phyloP scores from a whole-genome alignment of 495 filamentous ascomycete species.

The Margaritispora aquatica region DNA sequence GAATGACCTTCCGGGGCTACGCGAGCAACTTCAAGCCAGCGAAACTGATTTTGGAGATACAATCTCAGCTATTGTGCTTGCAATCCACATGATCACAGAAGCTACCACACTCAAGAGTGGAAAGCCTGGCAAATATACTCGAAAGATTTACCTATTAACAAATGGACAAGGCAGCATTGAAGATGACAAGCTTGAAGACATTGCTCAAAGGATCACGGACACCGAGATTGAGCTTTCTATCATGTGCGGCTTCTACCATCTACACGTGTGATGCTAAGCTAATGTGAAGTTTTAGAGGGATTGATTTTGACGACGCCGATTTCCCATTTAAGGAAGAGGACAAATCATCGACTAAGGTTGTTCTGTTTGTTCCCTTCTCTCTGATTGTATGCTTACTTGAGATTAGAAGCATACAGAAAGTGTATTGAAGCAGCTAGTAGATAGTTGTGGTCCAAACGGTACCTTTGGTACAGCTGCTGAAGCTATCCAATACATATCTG shows the following conservation, averaged over 20 bases:
- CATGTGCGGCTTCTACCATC: conserved; percentile 49
- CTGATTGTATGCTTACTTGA: conserved; percentile 7
- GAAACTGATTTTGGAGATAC: conserved; percentile 70
- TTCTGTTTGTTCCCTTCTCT: background rate
- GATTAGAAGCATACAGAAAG: conserved; percentile 58
- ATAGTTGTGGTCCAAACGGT: conserved; percentile 51
- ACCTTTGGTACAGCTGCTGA: conserved; percentile 77
- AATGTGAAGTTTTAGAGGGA: conserved; percentile 52
- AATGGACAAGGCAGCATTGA: conserved; percentile 70
- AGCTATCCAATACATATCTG: conserved; percentile 68
- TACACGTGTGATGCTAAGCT: background rate
- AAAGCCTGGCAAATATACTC: conserved; percentile 83
- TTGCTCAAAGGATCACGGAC: conserved; percentile 63
- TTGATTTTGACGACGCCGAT: conserved; percentile 91
- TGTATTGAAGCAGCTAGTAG: conserved; percentile 53
- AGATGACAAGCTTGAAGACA: conserved; percentile 55
- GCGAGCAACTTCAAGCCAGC: conserved; percentile 55
- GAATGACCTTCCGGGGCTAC: conserved; percentile 58
- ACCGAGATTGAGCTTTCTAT: conserved; percentile 72
- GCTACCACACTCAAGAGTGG: conserved; percentile 42
- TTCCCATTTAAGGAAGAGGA: conserved; percentile 92
- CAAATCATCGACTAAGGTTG: conserved; percentile 64
- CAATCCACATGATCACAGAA: conserved; percentile 75
- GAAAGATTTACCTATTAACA: conserved; percentile 79
- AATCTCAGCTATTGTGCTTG: conserved; percentile 79